Conservation (phyloP, 495 filamentous ascomycete genomes). For the Coniosporium apollinis region DNA sequence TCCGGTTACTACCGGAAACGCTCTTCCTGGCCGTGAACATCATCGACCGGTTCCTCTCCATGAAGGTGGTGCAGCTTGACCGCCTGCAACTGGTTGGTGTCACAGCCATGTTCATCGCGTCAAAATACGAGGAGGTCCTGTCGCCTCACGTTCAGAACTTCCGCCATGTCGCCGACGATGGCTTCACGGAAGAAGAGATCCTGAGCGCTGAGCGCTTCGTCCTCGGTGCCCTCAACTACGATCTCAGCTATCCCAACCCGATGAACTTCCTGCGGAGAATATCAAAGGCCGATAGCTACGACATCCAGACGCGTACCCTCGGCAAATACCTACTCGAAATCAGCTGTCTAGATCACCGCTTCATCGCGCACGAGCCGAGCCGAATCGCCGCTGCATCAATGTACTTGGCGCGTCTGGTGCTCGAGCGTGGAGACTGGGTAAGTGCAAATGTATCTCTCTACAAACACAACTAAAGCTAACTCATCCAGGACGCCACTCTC, state of each 20-base stretch:
- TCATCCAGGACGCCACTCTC: slow-evolving; percentile 63
- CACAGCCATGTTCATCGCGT: slow-evolving; percentile 97
- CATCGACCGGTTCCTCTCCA: slow-evolving; percentile 90
- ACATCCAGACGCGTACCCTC: slow-evolving; percentile 89
- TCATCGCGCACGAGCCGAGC: slow-evolving; percentile 73
- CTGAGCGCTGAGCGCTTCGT: slow-evolving; percentile 93
- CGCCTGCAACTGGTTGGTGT: slow-evolving; percentile 92
- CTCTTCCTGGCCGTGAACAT: slow-evolving; percentile 95
- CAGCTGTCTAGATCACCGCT: slow-evolving; percentile 80
- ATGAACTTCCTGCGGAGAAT: slow-evolving; percentile 99
- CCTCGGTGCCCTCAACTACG: slow-evolving; percentile 78
- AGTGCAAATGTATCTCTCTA: slow-evolving; percentile 16
- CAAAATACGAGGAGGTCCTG: slow-evolving; percentile 96
- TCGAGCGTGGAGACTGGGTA: slow-evolving; percentile 84
- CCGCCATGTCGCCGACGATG: slow-evolving; percentile 89
- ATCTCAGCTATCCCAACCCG: slow-evolving; percentile 95
- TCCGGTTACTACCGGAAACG: slow-evolving; percentile 93
- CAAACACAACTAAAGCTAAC: slow-evolving; percentile 3
- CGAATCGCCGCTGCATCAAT: slow-evolving; percentile 83
- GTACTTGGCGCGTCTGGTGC: slow-evolving; percentile 80
- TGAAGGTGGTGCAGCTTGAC: slow-evolving; percentile 84
- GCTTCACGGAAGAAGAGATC: slow-evolving; percentile 89
- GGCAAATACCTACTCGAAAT: slow-evolving; percentile 99
- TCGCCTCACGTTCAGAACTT: slow-evolving; percentile 96
- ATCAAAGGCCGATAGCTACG: slow-evolving; percentile 96